phyloP scores from a whole-genome alignment of 23 red algal genomes.

The Agarophyton chilense region DNA sequence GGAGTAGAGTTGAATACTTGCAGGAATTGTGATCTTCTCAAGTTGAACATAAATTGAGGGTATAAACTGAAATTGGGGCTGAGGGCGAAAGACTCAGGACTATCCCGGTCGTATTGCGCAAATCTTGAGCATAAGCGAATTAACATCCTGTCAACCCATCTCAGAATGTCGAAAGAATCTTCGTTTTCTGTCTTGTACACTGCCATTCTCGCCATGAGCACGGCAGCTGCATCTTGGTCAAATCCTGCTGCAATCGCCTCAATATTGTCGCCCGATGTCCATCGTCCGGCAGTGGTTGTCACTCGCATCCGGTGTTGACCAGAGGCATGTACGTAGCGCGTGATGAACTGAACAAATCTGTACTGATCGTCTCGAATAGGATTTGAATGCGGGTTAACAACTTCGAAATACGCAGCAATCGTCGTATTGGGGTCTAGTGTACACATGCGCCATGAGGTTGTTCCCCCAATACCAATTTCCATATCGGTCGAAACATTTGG shows the following conservation, averaged over 20 bases:
- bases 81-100: slow-evolving; percentile 86
- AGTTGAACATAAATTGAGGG: slow-evolving; percentile 99
- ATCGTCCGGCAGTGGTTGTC: slow-evolving; percentile 86
- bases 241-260: slow-evolving; percentile 84
- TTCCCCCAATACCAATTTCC: slow-evolving; percentile 98
- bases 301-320: slow-evolving; percentile 92
- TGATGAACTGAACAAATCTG: slow-evolving; percentile 95
- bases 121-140: slow-evolving; percentile 96
- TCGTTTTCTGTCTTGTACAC: slow-evolving; percentile 99
- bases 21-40: slow-evolving; percentile 89
- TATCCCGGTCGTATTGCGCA: slow-evolving; percentile 90
- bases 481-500: slow-evolving; percentile 82
- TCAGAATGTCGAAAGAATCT: slow-evolving; percentile 98
- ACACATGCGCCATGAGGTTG: slow-evolving; percentile 92
- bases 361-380: slow-evolving; percentile 93
- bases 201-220: slow-evolving; percentile 93
- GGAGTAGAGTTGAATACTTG: slow-evolving; percentile 97
- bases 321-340: slow-evolving; percentile 82
- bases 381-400: slow-evolving; percentile 90
- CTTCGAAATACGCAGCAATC: slow-evolving; percentile 91
- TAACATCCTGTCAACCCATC: slow-evolving; percentile 97
- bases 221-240: slow-evolving; percentile 97
- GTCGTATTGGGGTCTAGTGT: slow-evolving; percentile 81
- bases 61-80: slow-evolving; percentile 88
- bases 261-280: slow-evolving; percentile 87